Evolutionary conservation across 345 rosid species (phyloP), one percentile per base, ranked within the genome.

Genomic region (Clausena lansium): DNA sequence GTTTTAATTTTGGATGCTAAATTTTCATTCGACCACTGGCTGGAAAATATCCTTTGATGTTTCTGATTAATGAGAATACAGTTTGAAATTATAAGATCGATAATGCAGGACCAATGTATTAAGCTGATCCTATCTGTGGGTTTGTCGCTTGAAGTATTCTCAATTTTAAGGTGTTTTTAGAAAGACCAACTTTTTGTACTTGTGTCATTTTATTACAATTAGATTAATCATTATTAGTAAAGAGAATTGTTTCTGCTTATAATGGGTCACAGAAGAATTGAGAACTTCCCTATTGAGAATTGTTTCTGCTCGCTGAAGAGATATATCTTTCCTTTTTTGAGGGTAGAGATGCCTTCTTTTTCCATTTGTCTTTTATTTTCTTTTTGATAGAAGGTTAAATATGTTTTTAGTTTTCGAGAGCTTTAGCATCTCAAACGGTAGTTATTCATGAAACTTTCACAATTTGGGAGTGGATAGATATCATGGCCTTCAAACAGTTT

Each of bases 1-100:
- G 87, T 78, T 84, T 66, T 67, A 61, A 54, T 65, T 52, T 38
- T 75, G 59, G 71, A 35, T 81, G 76, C 77, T 76, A 28, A 17
- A 24, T 36, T 58, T 64, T 75, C 33, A 13, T 55, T 41, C 19
- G 5, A 22, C n/a, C 25, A 30, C 33, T 63, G 55, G 30, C 17
- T 67, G 38, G 15, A 67, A 75, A 32, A 32, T 50, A 32, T 50
- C n/a, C 24, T 32, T 30, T 52, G 30, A 50, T n/a, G 13, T 73
- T 59, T 50, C 28, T 62, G 70, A 30, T 45, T 64, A 27, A 25
- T 45, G 22, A 58, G 45, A 47, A 63, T 75, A 22, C 20, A 52
- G 57, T 17, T 50, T 52, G 57, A 17, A 47, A 6, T 36, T 15
- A 30, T 8, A 27, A 38, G 57, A 61, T 71, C 4, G 58, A n/a